Evolutionary conservation across 176 grass and related monocot genomes (phyloP).

Genomic region (Eleusine indica): DNA sequence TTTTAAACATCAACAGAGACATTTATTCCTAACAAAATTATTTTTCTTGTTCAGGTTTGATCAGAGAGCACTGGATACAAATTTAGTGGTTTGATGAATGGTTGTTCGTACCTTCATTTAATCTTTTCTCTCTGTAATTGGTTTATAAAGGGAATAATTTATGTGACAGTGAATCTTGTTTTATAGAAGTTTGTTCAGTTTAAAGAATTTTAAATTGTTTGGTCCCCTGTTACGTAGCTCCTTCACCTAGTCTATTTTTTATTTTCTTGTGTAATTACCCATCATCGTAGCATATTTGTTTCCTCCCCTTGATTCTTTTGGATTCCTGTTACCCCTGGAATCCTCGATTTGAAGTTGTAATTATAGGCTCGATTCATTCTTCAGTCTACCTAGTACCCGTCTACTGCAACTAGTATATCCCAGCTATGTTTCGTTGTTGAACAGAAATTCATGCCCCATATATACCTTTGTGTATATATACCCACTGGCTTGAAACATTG

Average conservation of each 20-base stretch:
- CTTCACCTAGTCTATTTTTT: neutral
- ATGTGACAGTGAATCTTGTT: slow-evolving; percentile 61
- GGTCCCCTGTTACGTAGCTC: slow-evolving; percentile 18
- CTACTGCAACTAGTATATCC: neutral
- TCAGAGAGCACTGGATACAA: slow-evolving; percentile 47
- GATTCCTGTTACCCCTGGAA: neutral
- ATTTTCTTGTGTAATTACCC: slow-evolving; percentile 24
- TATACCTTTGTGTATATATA: neutral
- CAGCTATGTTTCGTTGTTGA: slow-evolving; percentile 1
- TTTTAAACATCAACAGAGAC: neutral
- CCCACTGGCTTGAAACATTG: neutral
- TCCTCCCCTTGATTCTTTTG: neutral
- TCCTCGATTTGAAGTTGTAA: neutral
- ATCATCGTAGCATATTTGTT: neutral
- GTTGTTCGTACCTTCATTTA: slow-evolving; percentile 48
- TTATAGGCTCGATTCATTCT: neutral
- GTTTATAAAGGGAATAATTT: slow-evolving; percentile 71
- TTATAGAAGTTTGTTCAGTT: slow-evolving; percentile 65
- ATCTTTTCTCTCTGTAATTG: slow-evolving; percentile 60
- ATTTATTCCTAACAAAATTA: slow-evolving; percentile 20
- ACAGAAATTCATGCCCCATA: neutral
- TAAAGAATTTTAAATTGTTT: slow-evolving; percentile 45
- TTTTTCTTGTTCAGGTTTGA: slow-evolving; percentile 44
- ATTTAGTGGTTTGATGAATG: slow-evolving; percentile 55
- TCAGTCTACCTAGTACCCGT: neutral